Evolutionary conservation across 495 filamentous ascomycete species (phyloP), one percentile per base, ranked within the genome.

Genomic region (Lasiosphaeria miniovina): DNA sequence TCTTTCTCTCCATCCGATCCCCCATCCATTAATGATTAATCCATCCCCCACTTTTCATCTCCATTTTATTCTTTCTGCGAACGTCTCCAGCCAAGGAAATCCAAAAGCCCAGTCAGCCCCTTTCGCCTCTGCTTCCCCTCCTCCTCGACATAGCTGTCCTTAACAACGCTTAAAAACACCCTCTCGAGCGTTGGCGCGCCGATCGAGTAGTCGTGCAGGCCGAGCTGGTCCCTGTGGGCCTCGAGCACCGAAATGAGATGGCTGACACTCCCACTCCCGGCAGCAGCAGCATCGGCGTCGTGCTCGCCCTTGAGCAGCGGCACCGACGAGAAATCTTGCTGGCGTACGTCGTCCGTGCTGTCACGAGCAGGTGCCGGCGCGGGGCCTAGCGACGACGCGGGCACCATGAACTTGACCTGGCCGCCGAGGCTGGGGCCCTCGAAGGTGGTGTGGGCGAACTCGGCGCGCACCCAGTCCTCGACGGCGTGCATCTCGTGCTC

Each of bases 111-210:
- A 7, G 43, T 6, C 24, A 24, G 24, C 12, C 8, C 6, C 41
- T 35, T 32, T 0, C 35, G 48, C 55, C 34, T 59, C 65, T 69
- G 72, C 64, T 68, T 66, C 54, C 86, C 86, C 74, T 92, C 88
- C 70, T 93, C 90, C 55, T 82, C 74, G 4, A 91, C 80, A 68
- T 87, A 82, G 67, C 90, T 86, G 71, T 84, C 82, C 34, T 82
- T 82, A 1, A 93, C 88, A 65, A 93, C 90, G 36, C 74, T 84
- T 71, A 95, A 72, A 73, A 95, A 95, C 1, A 93, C 89, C 71
- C 91, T 86, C 71, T 93, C 90, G 55, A 93, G 77, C 11, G 88
- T 91, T 43, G 88, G 90, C 59, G 87, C 87, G 40, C 82, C 86
- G 61, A 91, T 86, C 48, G 84, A 86, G 70, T 89, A 93, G 69